Percentiles rank a stretch among this genome's conserved stretches.
phyloP scores from a whole-genome alignment of 2,329 filamentous ascomycete species.

The Didymella pomorum region DNA sequence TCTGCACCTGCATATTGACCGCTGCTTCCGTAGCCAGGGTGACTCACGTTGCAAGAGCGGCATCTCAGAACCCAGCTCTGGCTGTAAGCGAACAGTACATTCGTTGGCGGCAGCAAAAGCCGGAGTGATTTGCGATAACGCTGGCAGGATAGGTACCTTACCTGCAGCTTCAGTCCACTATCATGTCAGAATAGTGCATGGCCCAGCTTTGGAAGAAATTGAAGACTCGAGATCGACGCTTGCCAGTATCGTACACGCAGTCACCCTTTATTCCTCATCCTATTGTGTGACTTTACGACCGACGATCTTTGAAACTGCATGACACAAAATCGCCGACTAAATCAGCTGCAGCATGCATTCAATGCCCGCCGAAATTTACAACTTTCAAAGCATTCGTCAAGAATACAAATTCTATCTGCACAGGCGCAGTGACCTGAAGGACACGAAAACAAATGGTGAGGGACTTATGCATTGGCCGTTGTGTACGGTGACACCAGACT shows the following conservation, averaged over 20 bases:
- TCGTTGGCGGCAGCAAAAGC: neutral
- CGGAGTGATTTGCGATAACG: neutral
- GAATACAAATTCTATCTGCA: neutral
- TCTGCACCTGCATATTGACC: neutral
- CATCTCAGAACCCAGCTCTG: neutral
- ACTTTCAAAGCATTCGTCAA: neutral
- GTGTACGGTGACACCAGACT: slow-evolving; percentile 6
- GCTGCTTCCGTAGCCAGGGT: neutral
- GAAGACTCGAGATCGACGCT: neutral
- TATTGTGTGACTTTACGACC: neutral
- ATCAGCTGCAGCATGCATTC: neutral
- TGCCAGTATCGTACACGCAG: neutral
- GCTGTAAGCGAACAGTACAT: neutral
- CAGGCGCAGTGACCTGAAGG: neutral
- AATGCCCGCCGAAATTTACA: neutral
- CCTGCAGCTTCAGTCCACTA: neutral
- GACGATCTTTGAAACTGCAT: neutral
- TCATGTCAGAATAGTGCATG: neutral
- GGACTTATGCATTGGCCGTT: slow-evolving; percentile 6
- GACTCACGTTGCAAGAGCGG: neutral
- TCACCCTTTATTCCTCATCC: neutral
- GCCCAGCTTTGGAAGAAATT: neutral
- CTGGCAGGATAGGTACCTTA: neutral
- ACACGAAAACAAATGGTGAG: neutral
- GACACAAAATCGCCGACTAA: neutral